A percentile compares a stretch with the other conserved stretches of the same genome.
These are phyloP conservation scores for Vigna unguiculata DNA, from an alignment of 306 rosid genomes.

Conservation along the genomic window DNA sequence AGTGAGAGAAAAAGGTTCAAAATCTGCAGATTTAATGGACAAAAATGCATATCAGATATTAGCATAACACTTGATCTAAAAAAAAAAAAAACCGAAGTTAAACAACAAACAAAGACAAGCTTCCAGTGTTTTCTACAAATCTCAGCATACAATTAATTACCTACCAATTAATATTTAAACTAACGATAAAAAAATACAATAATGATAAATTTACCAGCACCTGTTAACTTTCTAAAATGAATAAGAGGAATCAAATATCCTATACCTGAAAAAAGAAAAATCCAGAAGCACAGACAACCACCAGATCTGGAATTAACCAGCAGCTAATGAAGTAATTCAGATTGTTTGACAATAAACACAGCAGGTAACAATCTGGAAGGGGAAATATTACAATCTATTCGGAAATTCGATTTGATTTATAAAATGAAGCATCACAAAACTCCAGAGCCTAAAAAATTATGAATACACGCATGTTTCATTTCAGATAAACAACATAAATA, in stretches of 20 bases:
- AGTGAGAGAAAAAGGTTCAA: background rate
- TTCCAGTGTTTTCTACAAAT: constrained; percentile 6
- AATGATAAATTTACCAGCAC: background rate
- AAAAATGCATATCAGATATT: background rate
- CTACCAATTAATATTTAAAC: background rate
- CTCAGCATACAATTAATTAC: background rate
- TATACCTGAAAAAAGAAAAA: background rate
- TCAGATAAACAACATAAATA: background rate
- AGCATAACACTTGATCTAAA: background rate
- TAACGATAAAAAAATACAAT: background rate
- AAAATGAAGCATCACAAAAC: background rate
- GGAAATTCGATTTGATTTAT: constrained; percentile 6
- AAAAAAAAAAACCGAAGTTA: constrained; percentile 1
- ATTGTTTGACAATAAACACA: background rate
- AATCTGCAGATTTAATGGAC: constrained; percentile 15
- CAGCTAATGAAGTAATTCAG: background rate
- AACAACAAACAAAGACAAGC: constrained; percentile 13
- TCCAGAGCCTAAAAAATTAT: background rate
- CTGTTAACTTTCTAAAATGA: background rate
- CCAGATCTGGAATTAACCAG: constrained; percentile 42
- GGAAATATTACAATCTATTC: background rate
- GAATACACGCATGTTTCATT: background rate
- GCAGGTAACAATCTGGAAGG: background rate
- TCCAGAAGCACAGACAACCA: constrained; percentile 27
- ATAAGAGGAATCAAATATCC: background rate